Conservation (phyloP, 768 basidiomycete genomes). For the Amyloporia xantha region DNA sequence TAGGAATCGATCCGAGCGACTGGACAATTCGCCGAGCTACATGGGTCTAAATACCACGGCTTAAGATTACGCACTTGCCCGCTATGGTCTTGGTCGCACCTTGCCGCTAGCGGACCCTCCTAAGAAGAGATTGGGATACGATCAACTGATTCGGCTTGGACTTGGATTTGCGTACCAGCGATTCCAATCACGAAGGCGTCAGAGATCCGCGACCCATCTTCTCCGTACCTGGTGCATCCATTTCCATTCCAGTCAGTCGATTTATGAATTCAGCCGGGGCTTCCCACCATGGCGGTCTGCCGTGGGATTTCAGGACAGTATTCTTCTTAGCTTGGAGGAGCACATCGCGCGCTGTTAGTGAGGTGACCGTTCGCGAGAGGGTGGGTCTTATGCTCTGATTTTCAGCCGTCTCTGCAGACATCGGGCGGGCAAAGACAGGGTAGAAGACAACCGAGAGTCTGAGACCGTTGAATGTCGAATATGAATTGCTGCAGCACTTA, state of each 20-base stretch:
- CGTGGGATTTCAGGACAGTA: constrained; percentile 75
- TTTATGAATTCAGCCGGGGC: constrained; percentile 2
- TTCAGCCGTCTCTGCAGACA: too few relatives aligned
- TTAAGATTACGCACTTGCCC: not conserved
- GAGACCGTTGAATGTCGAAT: too few relatives aligned
- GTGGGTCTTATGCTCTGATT: constrained; percentile 1
- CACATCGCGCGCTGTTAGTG: constrained; percentile 8
- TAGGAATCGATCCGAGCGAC: constrained; percentile 75
- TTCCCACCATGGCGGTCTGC: constrained; percentile 73
- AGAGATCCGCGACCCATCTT: constrained; percentile 60
- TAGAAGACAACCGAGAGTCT: too few relatives aligned
- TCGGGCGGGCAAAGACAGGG: too few relatives aligned
- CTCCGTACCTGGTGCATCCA: constrained; percentile 55
- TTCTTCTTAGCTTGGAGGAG: constrained; percentile 49
- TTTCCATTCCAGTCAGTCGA: constrained; percentile 5
- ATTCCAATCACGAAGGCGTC: constrained; percentile 84
- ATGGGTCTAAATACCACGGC: constrained; percentile 51
- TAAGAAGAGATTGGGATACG: constrained; percentile 20
- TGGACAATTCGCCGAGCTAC: constrained; percentile 79
- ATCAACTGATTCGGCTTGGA: not conserved
- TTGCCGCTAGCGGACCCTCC: constrained; percentile 87
- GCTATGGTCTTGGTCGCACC: constrained; percentile 32
- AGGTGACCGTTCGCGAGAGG: constrained; percentile 8
- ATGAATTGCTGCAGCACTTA: too few relatives aligned
- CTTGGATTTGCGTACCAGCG: constrained; percentile 45